phyloP scores from a whole-genome alignment of 306 rosid genomes.

The Lathyrus sativus region DNA sequence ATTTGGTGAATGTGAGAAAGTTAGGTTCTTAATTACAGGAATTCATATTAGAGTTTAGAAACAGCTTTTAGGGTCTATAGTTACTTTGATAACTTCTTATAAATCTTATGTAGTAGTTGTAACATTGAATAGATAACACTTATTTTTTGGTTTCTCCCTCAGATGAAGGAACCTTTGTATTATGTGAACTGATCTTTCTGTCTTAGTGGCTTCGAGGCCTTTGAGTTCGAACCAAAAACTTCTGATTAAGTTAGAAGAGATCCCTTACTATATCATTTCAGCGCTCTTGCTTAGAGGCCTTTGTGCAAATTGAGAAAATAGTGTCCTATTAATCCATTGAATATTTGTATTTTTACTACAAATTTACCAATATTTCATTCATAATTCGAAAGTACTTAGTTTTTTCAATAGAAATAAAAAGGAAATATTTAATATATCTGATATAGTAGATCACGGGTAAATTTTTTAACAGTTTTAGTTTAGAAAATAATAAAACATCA shows the following conservation, averaged over 20 bases:
- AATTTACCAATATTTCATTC: not conserved
- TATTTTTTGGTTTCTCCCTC: conserved; percentile 28
- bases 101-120: conserved; percentile 33
- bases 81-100: conserved; percentile 24
- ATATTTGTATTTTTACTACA: not conserved
- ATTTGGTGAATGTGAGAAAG: conserved; percentile 30
- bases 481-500: no score
- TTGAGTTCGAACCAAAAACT: no score
- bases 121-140: conserved; percentile 36
- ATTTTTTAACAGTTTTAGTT: no score
- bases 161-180: conserved; percentile 21
- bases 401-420: no score
- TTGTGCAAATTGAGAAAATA: not conserved
- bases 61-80: conserved; percentile 29
- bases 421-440: not conserved
- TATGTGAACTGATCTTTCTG: not conserved
- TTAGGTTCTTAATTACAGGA: conserved; percentile 33
- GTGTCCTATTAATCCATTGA: not conserved
- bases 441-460: no score
- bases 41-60: conserved; percentile 37
- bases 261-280: no score
- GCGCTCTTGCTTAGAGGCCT: no score
- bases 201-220: no score
- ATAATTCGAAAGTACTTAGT: no score
- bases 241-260: no score